phyloP scores from a whole-genome alignment of 371 early-diverging fungal species.

The Mucor lusitanicus region DNA sequence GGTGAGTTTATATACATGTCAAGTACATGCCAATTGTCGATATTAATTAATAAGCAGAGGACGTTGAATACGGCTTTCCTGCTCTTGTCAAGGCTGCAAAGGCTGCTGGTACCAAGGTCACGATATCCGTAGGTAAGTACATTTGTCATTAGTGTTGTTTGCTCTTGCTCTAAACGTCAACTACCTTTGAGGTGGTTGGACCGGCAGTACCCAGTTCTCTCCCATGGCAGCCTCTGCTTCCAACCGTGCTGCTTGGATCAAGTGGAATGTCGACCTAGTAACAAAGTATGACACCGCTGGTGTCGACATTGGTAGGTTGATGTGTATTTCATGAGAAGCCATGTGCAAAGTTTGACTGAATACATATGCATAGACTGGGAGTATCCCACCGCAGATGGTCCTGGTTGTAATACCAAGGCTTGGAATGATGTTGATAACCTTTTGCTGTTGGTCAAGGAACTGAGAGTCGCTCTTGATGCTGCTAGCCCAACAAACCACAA shows the following conservation, averaged over 20 bases:
- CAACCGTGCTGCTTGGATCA: conserved; percentile 52
- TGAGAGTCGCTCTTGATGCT: conserved; percentile 61
- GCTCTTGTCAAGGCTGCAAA: conserved; percentile 55
- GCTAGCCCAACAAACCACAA: conserved; percentile 49
- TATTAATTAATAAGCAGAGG: too few species aligned
- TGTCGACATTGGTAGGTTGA: conserved; percentile 58
- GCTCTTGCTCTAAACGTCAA: too few species aligned
- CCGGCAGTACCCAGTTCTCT: conserved; percentile 47
- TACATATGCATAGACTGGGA: too few species aligned
- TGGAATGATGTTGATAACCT: conserved; percentile 53
- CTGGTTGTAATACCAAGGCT: conserved; percentile 60
- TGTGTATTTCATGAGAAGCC: too few species aligned
- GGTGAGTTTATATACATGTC: not conserved
- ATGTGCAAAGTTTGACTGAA: too few species aligned
- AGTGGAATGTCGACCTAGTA: conserved; percentile 49
- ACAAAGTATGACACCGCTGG: conserved; percentile 57
- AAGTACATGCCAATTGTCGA: too few species aligned
- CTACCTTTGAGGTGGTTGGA: conserved; percentile 70
- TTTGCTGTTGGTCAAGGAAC: conserved; percentile 63
- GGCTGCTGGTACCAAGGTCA: conserved; percentile 50
- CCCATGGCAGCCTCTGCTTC: conserved; percentile 48
- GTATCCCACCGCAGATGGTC: conserved; percentile 54
- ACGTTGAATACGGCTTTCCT: conserved; percentile 28
- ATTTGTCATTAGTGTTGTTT: too few species aligned
- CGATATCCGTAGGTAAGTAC: conserved; percentile 43